Evolutionary conservation across 768 basidiomycete species (phyloP), one percentile per base, ranked within the genome.

Genomic region (Tricholoma terreum): DNA sequence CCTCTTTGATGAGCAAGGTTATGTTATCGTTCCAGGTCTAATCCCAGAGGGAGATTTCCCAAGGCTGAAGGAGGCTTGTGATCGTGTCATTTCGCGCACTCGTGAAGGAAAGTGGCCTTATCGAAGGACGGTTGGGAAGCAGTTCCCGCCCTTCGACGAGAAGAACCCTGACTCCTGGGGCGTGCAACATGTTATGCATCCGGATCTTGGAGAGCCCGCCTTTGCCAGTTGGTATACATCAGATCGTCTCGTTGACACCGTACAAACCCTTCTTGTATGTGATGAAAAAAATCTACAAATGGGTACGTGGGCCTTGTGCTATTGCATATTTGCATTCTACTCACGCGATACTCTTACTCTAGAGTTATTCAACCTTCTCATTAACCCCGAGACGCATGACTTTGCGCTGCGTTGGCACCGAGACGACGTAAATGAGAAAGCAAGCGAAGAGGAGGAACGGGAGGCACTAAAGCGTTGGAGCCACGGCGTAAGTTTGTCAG

Each of bases 321-420:
- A 8, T n/a, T 36, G n/a, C 9, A 14, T 22, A 2, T 14, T n/a
- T 36, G n/a, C 9, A 14, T 22, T 6, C 12, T 21, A 19, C 45
- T 12, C 2, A 21, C 27, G 15, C 24, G 9, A 36, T 42, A 50
- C 22, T 45, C 12, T 9, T 58, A 15, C 19, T 24, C 4, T 52
- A 89, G 90, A 92, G 64, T 69, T 90, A 22, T 90, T 90, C 69
- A 91, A 90, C 63, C 65, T 90, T 53, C 74, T 92, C 19, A 85
- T 92, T 33, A 89, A 91, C 65, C 90, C 89, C 0, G 55, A 75
- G 9, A 63, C 68, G 4, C 84, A 85, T 58, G 77, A 84, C 46
- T 91, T 90, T 67, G 86, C 89, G 1, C 73, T 91, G 51, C 76
- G 88, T 36, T 91, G 90, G 89, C 90, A 91, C 67, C 80, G 90